phyloP scores from a whole-genome alignment of 768 basidiomycete genomes.

The Leccinum subgranulosum region DNA sequence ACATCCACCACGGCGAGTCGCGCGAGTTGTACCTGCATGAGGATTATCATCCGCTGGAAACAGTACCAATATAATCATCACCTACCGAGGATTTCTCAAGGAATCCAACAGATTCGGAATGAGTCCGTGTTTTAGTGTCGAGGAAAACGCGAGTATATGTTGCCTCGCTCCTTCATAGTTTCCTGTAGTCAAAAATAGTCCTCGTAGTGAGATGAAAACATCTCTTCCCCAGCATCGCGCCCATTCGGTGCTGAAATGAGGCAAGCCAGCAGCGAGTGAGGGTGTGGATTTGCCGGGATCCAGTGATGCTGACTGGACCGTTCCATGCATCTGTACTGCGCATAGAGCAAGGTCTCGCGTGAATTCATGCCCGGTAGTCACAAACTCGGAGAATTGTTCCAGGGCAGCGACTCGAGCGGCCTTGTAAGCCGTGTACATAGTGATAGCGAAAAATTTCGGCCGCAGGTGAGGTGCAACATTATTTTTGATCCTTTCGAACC shows the following conservation, averaged over 20 bases:
- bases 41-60: background rate
- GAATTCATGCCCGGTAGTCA: constrained; percentile 80
- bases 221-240: constrained; percentile 97
- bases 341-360: constrained; percentile 88
- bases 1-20: constrained; percentile 99
- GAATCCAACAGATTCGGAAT: constrained; percentile 97
- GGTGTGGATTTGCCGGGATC: constrained; percentile 68
- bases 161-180: constrained; percentile 80
- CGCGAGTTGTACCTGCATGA: constrained; percentile 82
- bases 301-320: constrained; percentile 87
- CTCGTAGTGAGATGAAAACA: constrained; percentile 90
- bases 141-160: constrained; percentile 92
- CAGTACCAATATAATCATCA: background rate
- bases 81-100: constrained; percentile 73
- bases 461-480: constrained; percentile 83
- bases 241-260: constrained; percentile 93
- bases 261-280: constrained; percentile 90
- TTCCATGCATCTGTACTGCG: constrained; percentile 86
- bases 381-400: constrained; percentile 86
- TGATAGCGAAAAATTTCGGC: constrained; percentile 94
- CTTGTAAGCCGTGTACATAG: constrained; percentile 90
- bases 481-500: constrained; percentile 78
- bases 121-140: constrained; percentile 91
- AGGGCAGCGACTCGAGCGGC: constrained; percentile 79
- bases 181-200: constrained; percentile 91